Conservation (phyloP, 768 basidiomycete genomes). For the Amanita molliuscula region DNA sequence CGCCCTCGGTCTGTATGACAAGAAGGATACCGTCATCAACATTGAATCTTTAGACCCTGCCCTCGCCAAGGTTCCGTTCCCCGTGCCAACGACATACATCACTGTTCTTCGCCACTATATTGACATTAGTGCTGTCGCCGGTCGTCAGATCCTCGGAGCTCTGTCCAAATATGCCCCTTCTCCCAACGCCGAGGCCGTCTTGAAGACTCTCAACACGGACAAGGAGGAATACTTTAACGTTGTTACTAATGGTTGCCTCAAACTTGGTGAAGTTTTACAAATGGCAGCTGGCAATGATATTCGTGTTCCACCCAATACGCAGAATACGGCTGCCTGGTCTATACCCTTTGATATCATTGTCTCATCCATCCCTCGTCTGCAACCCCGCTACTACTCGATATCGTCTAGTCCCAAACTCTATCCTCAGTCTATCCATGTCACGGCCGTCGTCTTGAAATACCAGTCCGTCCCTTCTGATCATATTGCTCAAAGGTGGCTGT, state of each 20-base stretch:
- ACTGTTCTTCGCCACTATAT: conserved; percentile 95
- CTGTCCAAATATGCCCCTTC: conserved; percentile 85
- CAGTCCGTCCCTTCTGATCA: conserved; percentile 48
- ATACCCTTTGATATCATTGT: conserved; percentile 98
- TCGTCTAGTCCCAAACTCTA: conserved; percentile 93
- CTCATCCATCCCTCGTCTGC: conserved; percentile 86
- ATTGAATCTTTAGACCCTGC: conserved; percentile 98
- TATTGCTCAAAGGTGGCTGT: conserved; percentile 57
- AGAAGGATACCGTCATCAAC: conserved; percentile 75
- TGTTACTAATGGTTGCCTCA: conserved; percentile 75
- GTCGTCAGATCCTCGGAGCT: conserved; percentile 85
- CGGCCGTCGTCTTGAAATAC: conserved; percentile 92
- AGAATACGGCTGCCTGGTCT: conserved; percentile 75
- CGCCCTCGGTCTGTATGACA: conserved; percentile 73
- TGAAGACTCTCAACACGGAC: conserved; percentile 72
- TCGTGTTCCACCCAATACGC: conserved; percentile 40
- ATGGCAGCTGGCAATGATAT: conserved; percentile 78
- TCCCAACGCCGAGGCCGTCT: conserved; percentile 59
- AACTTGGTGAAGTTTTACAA: conserved; percentile 88
- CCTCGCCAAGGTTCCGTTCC: conserved; percentile 97
- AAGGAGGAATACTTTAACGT: conserved; percentile 81
- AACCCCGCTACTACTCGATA: conserved; percentile 97
- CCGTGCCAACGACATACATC: conserved; percentile 89
- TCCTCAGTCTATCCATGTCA: conserved; percentile 87
- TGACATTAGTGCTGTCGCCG: conserved; percentile 90